These are phyloP conservation scores for Leptographium flavum DNA, from an alignment of 2,329 filamentous ascomycete species.

Conservation along the genomic window DNA sequence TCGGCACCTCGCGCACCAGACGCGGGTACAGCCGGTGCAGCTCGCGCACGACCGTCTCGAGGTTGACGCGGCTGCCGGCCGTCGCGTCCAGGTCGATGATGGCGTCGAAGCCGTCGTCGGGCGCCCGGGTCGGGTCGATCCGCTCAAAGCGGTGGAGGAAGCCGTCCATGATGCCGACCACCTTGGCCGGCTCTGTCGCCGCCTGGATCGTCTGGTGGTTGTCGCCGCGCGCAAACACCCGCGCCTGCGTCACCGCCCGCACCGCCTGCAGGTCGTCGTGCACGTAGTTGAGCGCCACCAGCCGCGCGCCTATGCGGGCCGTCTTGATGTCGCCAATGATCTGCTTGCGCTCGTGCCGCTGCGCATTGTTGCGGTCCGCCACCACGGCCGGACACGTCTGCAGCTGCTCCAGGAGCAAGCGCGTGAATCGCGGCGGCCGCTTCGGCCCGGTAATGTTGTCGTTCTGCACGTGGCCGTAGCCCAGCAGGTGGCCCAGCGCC, in stretches of 20 bases:
- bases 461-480: conserved; percentile 90
- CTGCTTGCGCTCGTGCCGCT: conserved; percentile 75
- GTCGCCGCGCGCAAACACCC: conserved; percentile 75
- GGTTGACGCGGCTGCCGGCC: conserved; percentile 65
- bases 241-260: conserved; percentile 56
- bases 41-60: conserved; percentile 62
- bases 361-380: conserved; percentile 89
- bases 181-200: conserved; percentile 56
- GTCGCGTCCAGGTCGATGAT: conserved; percentile 75
- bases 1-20: conserved; percentile 58
- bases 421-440: conserved; percentile 65
- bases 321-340: conserved; percentile 64
- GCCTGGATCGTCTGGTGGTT: conserved; percentile 98
- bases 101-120: conserved; percentile 70
- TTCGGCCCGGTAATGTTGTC: conserved; percentile 79
- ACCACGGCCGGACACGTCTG: conserved; percentile 57
- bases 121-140: conserved; percentile 47
- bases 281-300: conserved; percentile 80
- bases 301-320: conserved; percentile 47
- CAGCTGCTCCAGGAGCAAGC: conserved; percentile 52
- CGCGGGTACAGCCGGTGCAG: conserved; percentile 68
- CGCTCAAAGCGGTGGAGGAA: conserved; percentile 80
- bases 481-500: conserved; percentile 68
- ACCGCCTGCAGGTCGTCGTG: conserved; percentile 67
- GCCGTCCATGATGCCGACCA: conserved; percentile 84